These are phyloP conservation scores for Chimonanthus salicifolius DNA, from an alignment of 164 flowering plant species.

Conservation along the genomic window DNA sequence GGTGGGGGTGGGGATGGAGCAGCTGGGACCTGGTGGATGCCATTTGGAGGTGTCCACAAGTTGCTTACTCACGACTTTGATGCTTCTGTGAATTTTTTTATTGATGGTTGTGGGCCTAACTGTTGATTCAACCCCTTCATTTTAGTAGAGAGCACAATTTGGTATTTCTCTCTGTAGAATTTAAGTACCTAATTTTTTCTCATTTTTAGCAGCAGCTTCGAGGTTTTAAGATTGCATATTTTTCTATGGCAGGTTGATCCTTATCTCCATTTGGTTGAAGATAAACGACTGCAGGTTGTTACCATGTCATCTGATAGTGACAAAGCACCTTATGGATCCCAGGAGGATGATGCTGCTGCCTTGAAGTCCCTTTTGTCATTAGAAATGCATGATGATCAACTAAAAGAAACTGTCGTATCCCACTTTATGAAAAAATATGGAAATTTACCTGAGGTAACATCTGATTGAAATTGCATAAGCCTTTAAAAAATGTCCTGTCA, in stretches of 20 bases:
- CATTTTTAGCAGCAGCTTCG: background rate
- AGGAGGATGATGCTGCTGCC: constrained; percentile 63
- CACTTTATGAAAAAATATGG: constrained; percentile 39
- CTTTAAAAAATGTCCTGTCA: background rate
- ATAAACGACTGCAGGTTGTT: constrained; percentile 46
- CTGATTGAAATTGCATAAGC: background rate
- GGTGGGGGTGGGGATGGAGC: no score
- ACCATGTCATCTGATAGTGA: constrained; percentile 15
- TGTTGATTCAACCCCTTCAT: background rate
- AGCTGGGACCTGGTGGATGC: no score
- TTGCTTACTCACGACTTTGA: background rate
- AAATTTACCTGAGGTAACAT: constrained; percentile 55
- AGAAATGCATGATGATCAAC: constrained; percentile 32
- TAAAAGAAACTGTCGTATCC: constrained; percentile 51
- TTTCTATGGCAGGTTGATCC: constrained; percentile 64
- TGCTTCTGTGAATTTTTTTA: background rate
- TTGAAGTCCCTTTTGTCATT: constrained; percentile 44
- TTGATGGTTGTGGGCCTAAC: background rate
- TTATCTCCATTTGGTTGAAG: constrained; percentile 55
- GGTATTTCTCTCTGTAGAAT: background rate
- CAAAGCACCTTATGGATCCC: constrained; percentile 42
- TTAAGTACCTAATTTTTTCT: no score
- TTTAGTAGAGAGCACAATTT: background rate
- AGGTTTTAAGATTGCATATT: background rate
- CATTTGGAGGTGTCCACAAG: background rate